Base-by-base conservation (phyloP, 2,329 filamentous ascomycete genomes). In the Colletotrichum chrysophilum region DNA sequence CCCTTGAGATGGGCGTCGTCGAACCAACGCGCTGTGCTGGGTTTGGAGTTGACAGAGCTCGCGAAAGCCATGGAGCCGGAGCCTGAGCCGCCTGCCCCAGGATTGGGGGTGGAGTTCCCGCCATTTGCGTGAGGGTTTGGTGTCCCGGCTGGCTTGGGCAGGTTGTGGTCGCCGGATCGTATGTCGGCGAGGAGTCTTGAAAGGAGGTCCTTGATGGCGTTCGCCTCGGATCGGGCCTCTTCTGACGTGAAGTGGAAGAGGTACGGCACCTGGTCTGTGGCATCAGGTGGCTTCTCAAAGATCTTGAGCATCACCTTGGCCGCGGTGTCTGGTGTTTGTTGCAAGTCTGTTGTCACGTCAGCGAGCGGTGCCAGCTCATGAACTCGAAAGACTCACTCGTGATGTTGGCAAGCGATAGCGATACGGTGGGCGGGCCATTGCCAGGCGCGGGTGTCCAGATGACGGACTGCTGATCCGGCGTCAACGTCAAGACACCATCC, bases 291-390 rank as follows among this genome's bases (percentile, higher is more conserved):
- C 82, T 96, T 94, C 77, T 94, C 94, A 79, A 98, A 95, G 71
- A 99, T 93, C 84, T 97, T 98, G 75, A 98, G 90, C 90, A 98
- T 98, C 69, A 98, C 96, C 88, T 98, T 98, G 21, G 95, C 88
- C 43, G 92, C 93, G n/a, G 89, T 93, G 76, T 95, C 95, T 14
- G 97, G 96, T 1, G 97, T 98, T 84, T 98, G 96, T 84, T 99
- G 96, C 65, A 99, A 91, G 86, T 98, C 95, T 97, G 79, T 36
- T 66, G 7, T 21, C n/a, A 48, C 70, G 76, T 79, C 48, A 80
- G 78, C 78, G 43, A 26, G 21, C 32, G 58, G 13, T 21, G 52
- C 52, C 30, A 3, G 48, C 14, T 48, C 18, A 24, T 18, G 38
- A 52, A 52, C 43, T 52, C n/a, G n/a, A 52, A 52, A 24, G 68